Conservation (phyloP, 306 rosid genomes). For the Neltuma alba region DNA sequence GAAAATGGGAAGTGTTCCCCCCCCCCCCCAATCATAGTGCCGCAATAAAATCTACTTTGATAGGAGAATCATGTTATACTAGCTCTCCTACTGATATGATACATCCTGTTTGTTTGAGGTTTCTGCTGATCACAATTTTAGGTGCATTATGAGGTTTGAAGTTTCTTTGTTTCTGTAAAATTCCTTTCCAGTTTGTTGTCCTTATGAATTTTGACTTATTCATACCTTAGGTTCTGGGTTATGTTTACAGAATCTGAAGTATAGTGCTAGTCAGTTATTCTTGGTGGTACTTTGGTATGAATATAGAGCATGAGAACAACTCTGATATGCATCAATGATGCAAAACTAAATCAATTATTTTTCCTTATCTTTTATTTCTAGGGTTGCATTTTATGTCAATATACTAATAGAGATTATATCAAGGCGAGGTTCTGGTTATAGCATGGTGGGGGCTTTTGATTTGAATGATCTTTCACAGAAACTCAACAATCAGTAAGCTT, state of each 20-base stretch:
- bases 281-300: not conserved
- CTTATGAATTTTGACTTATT: not conserved
- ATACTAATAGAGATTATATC: not conserved
- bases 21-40: not conserved
- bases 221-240: not conserved
- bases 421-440: not conserved
- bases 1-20: no score
- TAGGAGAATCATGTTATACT: not conserved
- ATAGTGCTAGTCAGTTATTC: not conserved
- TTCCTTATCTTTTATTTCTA: not conserved
- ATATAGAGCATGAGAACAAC: not conserved
- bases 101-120: not conserved
- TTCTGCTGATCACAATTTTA: not conserved
- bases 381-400: not conserved
- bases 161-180: not conserved
- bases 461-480: not conserved
- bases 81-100: not conserved
- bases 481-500: constrained; percentile 55
- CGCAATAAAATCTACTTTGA: not conserved
- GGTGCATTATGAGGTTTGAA: not conserved
- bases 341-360: not conserved
- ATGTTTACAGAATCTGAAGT: not conserved
- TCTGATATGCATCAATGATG: not conserved
- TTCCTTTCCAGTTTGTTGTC: not conserved
- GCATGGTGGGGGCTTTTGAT: not conserved